phyloP scores from a whole-genome alignment of 163 green algal genomes.

The Scenedesmus sp. region DNA sequence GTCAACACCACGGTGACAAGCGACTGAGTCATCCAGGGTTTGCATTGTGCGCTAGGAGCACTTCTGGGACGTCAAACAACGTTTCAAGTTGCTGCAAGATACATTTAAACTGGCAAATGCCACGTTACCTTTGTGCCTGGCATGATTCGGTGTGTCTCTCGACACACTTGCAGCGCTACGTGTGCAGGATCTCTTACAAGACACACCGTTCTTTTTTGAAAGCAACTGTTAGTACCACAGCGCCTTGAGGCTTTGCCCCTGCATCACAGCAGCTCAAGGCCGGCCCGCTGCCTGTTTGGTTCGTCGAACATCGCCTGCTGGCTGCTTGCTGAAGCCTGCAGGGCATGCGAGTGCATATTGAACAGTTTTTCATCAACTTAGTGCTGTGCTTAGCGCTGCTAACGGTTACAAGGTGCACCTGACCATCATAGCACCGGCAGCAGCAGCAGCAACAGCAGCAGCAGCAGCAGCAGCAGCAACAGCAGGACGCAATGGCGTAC shows the following conservation, averaged over 20 bases:
- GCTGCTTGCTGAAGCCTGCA: neutral
- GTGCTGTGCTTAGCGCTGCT: no score
- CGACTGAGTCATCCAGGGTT: neutral
- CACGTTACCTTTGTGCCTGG: neutral
- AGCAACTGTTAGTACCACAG: no score
- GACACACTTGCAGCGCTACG: neutral
- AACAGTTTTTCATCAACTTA: no score
- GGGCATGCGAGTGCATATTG: neutral
- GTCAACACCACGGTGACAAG: neutral
- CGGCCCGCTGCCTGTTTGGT: neutral
- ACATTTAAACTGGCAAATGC: neutral
- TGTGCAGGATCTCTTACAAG: neutral
- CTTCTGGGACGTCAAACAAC: no score
- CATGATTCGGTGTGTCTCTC: neutral
- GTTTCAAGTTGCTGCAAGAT: no score
- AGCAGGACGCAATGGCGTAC: constrained; percentile 24
- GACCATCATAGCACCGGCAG: neutral
- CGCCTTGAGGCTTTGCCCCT: no score
- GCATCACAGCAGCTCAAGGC: neutral
- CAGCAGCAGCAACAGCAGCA: neutral
- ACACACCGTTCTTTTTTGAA: neutral
- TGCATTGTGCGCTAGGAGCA: neutral
- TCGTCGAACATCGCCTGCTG: neutral
- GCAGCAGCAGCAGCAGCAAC: neutral
- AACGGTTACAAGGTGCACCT: no score